phyloP scores from a whole-genome alignment of 805 yeast species.

The Cyberlindnera mrakii region DNA sequence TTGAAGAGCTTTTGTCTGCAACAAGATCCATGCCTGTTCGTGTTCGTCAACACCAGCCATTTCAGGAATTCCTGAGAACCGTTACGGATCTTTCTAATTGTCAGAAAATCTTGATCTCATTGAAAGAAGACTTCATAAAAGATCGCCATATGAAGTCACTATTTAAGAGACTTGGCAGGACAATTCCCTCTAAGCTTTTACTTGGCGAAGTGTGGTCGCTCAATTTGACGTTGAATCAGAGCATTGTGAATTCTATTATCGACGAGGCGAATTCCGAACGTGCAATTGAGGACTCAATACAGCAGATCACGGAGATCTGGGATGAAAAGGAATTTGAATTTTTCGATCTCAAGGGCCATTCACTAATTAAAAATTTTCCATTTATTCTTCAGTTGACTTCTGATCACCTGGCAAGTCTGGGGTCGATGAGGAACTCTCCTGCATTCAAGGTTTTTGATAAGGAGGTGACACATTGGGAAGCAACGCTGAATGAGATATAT shows the following conservation, averaged over 20 bases:
- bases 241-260: constrained; percentile 40
- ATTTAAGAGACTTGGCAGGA: constrained; percentile 28
- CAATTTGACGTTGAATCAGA: constrained; percentile 40
- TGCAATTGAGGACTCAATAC: constrained; percentile 52
- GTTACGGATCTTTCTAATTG: constrained; percentile 30
- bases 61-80: constrained; percentile 45
- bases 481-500: constrained; percentile 43
- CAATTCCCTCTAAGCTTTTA: constrained; percentile 5
- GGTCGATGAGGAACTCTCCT: constrained; percentile 67
- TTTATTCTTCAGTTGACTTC: constrained; percentile 48
- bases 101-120: constrained; percentile 30
- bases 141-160: constrained; percentile 62
- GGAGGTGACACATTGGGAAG: constrained; percentile 49
- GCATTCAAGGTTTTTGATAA: constrained; percentile 56
- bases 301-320: constrained; percentile 54
- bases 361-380: constrained; percentile 67
- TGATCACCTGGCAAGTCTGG: constrained; percentile 55
- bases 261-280: constrained; percentile 69
- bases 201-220: constrained; percentile 52
- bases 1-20: constrained; percentile 44
- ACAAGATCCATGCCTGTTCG: constrained; percentile 50
- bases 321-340: constrained; percentile 40
- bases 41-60: constrained; percentile 64
- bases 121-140: constrained; percentile 52
- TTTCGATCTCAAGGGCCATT: constrained; percentile 45